Base-by-base conservation (phyloP, 208 protist species). In the Angomonas deanei region DNA sequence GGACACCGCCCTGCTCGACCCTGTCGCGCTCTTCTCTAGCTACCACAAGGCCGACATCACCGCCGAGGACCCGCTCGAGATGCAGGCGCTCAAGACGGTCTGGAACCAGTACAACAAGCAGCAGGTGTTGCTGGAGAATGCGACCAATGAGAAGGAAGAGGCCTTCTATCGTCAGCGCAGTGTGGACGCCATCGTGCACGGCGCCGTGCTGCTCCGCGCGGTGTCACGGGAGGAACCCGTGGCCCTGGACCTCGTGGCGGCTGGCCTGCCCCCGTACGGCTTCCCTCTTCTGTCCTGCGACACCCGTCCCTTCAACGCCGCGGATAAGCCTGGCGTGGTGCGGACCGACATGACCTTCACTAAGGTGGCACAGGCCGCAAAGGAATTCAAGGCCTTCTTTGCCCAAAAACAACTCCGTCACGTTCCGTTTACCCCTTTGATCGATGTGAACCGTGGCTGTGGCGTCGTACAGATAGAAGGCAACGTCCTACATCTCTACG, bases 271-370 rank as follows among this genome's bases (percentile, higher is more conserved):
- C 26, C 50, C 33, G 13, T 84, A 69, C 61, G 87, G 87, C 61
- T 93, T 93, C 58, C 87, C 87, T 15, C 72, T 93, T 24, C 62
- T 93, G 28, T 93, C 87, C 26, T 91, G 83, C 13, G 87, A 93
- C 56, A 78, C 75, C 13, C 78, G 84, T 10, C 64, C 80, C 50
- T 86, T 86, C 61, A 50, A 70, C 24, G 19, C 61, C 19, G 57
- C 52, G 15, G 48, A 36, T 34, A 39, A 39, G 2, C 71, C 36
- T 42, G 11, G 11, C 15, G 36, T 15, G 11, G 36, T 15, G 8
- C 73, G 68, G 49, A 93, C 87, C 13, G 80, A 91, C 68, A 85
- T 93, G 68, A 84, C 65, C 27, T 42, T 69, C 3, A 66, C 62
- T 19, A 74, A 76, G 21, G 82, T 93, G 21, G 57, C 52, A 10